Evolutionary conservation across 768 basidiomycete species (phyloP).

Genomic region (Mycena floridula): DNA sequence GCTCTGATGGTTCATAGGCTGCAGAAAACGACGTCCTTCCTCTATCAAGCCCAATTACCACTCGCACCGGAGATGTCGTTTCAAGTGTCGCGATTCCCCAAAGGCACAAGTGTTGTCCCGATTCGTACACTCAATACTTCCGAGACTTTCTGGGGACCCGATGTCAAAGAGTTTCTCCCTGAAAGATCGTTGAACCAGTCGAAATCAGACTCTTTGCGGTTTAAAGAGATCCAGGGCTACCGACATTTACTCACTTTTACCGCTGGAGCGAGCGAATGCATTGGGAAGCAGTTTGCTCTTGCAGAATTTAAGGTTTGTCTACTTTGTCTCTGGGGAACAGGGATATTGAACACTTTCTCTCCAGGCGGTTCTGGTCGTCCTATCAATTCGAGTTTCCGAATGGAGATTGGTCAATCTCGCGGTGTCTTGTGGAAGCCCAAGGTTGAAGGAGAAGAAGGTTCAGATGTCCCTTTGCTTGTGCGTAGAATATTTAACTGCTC

Average conservation of each 20-base stretch:
- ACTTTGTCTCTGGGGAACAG: neutral
- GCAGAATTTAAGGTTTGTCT: slow-evolving; percentile 23
- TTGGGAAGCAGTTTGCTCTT: slow-evolving; percentile 44
- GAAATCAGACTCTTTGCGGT: no score
- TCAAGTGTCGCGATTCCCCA: slow-evolving; percentile 36
- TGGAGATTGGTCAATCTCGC: slow-evolving; percentile 18
- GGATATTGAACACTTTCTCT: neutral
- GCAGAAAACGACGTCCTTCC: slow-evolving; percentile 53
- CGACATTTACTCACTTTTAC: slow-evolving; percentile 45
- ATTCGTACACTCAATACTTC: slow-evolving; percentile 43
- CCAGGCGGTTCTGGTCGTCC: slow-evolving; percentile 38
- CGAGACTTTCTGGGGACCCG: slow-evolving; percentile 53
- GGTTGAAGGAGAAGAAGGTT: slow-evolving; percentile 11
- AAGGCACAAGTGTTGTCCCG: slow-evolving; percentile 37
- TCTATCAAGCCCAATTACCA: slow-evolving; percentile 42
- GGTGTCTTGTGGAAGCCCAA: slow-evolving; percentile 15
- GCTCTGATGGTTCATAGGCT: no score
- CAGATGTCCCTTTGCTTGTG: slow-evolving; percentile 11
- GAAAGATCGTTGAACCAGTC: slow-evolving; percentile 56
- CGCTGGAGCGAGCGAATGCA: slow-evolving; percentile 45
- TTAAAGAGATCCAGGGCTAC: slow-evolving; percentile 40
- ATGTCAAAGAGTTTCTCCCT: slow-evolving; percentile 53
- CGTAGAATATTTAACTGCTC: slow-evolving; percentile 13
- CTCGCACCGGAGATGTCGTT: slow-evolving; percentile 31
- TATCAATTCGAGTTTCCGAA: slow-evolving; percentile 34